Percentiles rank a stretch among this genome's conserved stretches.
phyloP scores from a whole-genome alignment of 148 eudicot species.

The Vaccinium myrtillus region DNA sequence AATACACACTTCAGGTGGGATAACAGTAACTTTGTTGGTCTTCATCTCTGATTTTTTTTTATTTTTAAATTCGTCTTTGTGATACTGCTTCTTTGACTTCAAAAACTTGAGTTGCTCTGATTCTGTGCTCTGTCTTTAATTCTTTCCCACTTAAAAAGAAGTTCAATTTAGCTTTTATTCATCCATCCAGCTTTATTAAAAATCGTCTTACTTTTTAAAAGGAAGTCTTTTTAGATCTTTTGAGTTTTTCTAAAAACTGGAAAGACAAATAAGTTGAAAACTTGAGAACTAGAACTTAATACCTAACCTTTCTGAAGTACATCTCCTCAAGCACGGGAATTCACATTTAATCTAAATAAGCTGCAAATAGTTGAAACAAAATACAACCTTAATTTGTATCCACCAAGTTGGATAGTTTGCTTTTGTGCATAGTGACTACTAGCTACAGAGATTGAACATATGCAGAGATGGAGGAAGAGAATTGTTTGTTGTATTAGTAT shows the following conservation, averaged over 20 bases:
- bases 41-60: not conserved
- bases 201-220: not conserved
- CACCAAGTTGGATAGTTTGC: conserved; percentile 9
- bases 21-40: not conserved
- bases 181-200: not conserved
- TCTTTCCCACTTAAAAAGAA: not conserved
- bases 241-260: not conserved
- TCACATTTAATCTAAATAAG: not conserved
- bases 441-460: not conserved
- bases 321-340: not conserved
- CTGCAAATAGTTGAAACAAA: not conserved
- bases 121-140: not conserved
- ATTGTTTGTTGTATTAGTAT: not conserved
- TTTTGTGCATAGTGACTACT: not conserved
- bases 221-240: not conserved
- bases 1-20: conserved; percentile 74
- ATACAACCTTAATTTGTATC: not conserved
- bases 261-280: not conserved
- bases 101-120: not conserved
- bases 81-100: not conserved
- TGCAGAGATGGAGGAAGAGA: not conserved
- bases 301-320: too few species aligned
- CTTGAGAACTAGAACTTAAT: too few species aligned
- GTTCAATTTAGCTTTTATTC: not conserved
- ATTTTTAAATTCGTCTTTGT: not conserved